phyloP scores from a whole-genome alignment of 345 rosid genomes.

The Hypericum perforatum region DNA sequence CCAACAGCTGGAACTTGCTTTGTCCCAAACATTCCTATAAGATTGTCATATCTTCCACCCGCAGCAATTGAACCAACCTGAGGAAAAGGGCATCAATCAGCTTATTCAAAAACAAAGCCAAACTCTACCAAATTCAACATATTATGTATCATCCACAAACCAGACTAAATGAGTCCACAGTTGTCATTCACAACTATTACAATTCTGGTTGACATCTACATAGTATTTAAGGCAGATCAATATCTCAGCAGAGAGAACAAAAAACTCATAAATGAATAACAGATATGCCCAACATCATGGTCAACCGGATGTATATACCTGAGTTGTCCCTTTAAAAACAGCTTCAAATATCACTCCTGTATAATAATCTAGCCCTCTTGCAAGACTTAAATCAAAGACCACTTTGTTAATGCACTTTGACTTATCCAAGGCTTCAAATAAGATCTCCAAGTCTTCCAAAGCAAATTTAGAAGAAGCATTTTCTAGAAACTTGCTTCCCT shows the following conservation, averaged over 20 bases:
- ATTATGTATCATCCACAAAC: no score
- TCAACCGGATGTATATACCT: conserved; percentile 32
- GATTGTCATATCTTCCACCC: conserved; percentile 90
- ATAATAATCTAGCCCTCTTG: conserved; percentile 98
- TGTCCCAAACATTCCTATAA: conserved; percentile 79
- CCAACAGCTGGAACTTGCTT: conserved; percentile 94
- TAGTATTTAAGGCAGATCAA: neutral
- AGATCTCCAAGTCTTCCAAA: conserved; percentile 56
- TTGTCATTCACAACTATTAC: no score
- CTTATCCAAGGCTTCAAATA: conserved; percentile 77
- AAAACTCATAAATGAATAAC: neutral
- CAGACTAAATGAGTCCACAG: no score
- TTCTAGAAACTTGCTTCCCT: conserved; percentile 45
- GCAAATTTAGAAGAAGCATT: conserved; percentile 57
- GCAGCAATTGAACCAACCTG: conserved; percentile 97
- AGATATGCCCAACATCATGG: neutral
- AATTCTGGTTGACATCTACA: no score
- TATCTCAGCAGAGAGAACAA: neutral
- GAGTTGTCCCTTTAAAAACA: conserved; percentile 65
- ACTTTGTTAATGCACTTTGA: conserved; percentile 66
- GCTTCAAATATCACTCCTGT: conserved; percentile 94
- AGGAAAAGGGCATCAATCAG: conserved; percentile 6
- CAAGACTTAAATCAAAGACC: conserved; percentile 92
- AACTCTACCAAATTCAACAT: no score
- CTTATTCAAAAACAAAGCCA: neutral